These are phyloP conservation scores for Alternaria atra DNA, from an alignment of 2,329 filamentous ascomycete species.

Conservation along the genomic window DNA sequence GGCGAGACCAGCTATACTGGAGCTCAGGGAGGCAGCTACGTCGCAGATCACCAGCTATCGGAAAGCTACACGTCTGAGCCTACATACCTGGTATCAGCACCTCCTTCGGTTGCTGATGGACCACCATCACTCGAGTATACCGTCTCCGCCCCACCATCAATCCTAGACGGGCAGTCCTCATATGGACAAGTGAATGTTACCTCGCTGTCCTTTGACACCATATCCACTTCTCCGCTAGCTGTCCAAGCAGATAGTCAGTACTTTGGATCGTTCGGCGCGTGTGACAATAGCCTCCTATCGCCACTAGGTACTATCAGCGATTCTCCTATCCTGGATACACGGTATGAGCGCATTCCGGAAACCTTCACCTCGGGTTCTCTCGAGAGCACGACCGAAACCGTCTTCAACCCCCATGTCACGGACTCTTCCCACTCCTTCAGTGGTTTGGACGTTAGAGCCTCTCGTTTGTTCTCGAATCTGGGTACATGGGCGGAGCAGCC, in stretches of 20 bases:
- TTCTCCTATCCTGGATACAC: constrained; percentile 37
- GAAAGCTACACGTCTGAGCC: constrained; percentile 36
- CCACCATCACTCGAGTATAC: constrained; percentile 39
- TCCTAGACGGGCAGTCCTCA: constrained; percentile 37
- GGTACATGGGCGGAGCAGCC: constrained; percentile 43
- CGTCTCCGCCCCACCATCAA: constrained; percentile 41
- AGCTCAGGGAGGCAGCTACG: constrained; percentile 18
- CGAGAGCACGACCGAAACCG: constrained; percentile 31
- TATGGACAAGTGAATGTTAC: constrained; percentile 32
- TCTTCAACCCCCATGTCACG: constrained; percentile 43
- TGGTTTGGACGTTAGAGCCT: constrained; percentile 38
- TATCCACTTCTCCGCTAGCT: constrained; percentile 38
- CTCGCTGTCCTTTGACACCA: constrained; percentile 39
- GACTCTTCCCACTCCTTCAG: constrained; percentile 42
- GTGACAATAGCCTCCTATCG: constrained; percentile 26
- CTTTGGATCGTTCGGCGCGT: constrained; percentile 38
- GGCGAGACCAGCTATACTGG: constrained; percentile 26
- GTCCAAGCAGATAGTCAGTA: constrained; percentile 27
- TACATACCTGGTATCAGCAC: constrained; percentile 31
- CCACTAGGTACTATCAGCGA: constrained; percentile 25
- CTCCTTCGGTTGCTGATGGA: constrained; percentile 36
- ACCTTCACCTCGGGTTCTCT: constrained; percentile 29
- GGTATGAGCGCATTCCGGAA: constrained; percentile 32
- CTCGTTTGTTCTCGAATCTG: constrained; percentile 40
- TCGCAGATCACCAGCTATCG: constrained; percentile 24